These are phyloP conservation scores for Ceratocystis eucalypticola DNA, from an alignment of 2,329 filamentous ascomycete genomes.

Conservation along the genomic window DNA sequence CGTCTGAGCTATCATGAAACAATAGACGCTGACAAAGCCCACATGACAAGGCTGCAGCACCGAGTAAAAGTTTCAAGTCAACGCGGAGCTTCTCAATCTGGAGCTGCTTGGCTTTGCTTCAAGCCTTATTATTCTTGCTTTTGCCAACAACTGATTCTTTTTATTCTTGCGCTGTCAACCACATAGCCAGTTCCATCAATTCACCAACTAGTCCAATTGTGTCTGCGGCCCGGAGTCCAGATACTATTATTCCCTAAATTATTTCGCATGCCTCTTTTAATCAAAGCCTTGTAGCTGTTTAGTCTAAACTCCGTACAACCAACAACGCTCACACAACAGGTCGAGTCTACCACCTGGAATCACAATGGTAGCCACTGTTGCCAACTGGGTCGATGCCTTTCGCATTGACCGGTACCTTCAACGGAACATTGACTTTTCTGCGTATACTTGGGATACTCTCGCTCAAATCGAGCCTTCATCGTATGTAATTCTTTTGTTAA, in stretches of 20 bases:
- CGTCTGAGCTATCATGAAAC: background rate
- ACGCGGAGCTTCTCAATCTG: background rate
- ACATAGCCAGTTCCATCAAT: background rate
- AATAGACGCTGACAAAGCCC: constrained; percentile 1
- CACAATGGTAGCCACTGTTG: background rate
- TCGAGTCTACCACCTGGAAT: background rate
- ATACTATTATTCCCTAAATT: background rate
- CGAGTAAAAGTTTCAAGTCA: background rate
- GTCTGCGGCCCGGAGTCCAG: constrained; percentile 9
- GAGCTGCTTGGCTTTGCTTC: background rate
- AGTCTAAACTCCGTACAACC: too few species aligned
- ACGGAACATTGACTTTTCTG: constrained; percentile 10
- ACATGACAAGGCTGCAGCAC: background rate
- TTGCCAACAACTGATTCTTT: background rate
- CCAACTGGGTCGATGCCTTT: constrained; percentile 10
- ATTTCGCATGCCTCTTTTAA: background rate
- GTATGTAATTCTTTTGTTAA: constrained; percentile 32
- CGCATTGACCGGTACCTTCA: constrained; percentile 17
- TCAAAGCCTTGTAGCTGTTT: background rate
- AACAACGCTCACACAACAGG: too few species aligned
- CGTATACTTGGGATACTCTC: constrained; percentile 20
- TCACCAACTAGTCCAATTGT: background rate
- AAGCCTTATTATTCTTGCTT: background rate
- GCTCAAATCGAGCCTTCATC: constrained; percentile 25
- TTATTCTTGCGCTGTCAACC: background rate